phyloP scores from a whole-genome alignment of 2,329 filamentous ascomycete species.

The Diplodia intermedia region DNA sequence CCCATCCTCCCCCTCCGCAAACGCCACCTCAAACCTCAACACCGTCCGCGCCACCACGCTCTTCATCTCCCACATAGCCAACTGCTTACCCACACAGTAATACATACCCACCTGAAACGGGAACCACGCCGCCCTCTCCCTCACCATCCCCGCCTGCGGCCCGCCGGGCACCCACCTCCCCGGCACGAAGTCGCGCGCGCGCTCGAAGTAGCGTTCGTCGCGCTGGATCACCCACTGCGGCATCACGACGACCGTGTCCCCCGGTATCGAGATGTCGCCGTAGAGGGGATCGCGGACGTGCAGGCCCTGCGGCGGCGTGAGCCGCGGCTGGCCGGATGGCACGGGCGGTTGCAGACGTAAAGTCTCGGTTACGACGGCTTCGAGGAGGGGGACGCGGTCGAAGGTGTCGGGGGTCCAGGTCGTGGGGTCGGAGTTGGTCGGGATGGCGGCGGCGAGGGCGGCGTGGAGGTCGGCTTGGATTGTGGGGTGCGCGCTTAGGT shows the following conservation, averaged over 20 bases:
- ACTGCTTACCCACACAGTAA: conserved; percentile 74
- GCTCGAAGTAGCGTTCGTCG: conserved; percentile 35
- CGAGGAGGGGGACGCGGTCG: conserved; percentile 43
- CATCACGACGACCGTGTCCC: conserved; percentile 42
- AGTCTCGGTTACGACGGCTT: conserved; percentile 51
- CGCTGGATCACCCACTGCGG: conserved; percentile 44
- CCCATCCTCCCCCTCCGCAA: conserved; percentile 49
- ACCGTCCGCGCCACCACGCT: conserved; percentile 67
- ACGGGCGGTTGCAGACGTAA: conserved; percentile 52
- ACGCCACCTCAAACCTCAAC: conserved; percentile 64
- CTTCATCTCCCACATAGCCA: conserved; percentile 72
- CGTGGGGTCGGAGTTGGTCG: conserved; percentile 47
- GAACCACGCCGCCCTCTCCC: conserved; percentile 36
- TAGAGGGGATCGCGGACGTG: conserved; percentile 43
- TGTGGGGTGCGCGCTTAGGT: conserved; percentile 51
- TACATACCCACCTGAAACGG: conserved; percentile 52
- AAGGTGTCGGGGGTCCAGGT: conserved; percentile 32
- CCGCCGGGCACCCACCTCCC: conserved; percentile 40
- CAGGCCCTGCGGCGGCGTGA: conserved; percentile 47
- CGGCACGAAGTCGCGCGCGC: conserved; percentile 42
- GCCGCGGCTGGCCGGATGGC: conserved; percentile 47
- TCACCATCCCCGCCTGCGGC: conserved; percentile 43
- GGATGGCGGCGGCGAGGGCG: conserved; percentile 48
- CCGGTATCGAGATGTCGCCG: conserved; percentile 45
- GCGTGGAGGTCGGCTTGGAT: conserved; percentile 43